Evolutionary conservation across 768 basidiomycete species (phyloP).

Genomic region (Solioccasus polychromus): DNA sequence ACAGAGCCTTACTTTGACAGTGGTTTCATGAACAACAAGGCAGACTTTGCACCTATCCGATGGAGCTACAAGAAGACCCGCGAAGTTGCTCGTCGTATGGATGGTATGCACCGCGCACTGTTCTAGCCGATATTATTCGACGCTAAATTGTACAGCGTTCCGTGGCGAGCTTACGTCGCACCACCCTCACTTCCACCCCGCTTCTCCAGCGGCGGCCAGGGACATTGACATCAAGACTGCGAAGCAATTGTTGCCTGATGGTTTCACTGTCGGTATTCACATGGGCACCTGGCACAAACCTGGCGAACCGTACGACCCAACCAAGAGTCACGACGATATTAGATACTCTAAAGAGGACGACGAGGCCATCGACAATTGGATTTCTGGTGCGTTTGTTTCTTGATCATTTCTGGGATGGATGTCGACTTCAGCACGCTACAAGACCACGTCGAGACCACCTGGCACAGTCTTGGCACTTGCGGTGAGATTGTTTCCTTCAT

Average conservation of each 20-base stretch:
- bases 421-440: neutral
- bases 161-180: slow-evolving; percentile 71
- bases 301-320: slow-evolving; percentile 48
- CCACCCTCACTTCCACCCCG: slow-evolving; percentile 73
- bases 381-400: slow-evolving; percentile 33
- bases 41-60: slow-evolving; percentile 71
- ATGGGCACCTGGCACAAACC: slow-evolving; percentile 70
- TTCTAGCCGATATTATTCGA: too few species aligned
- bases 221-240: slow-evolving; percentile 72
- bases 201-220: slow-evolving; percentile 52
- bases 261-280: slow-evolving; percentile 66
- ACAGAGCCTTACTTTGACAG: slow-evolving; percentile 62
- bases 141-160: slow-evolving; percentile 42
- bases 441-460: slow-evolving; percentile 73
- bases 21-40: slow-evolving; percentile 80
- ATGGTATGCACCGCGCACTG: slow-evolving; percentile 49
- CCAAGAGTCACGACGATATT: slow-evolving; percentile 62
- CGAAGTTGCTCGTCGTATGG: slow-evolving; percentile 70
- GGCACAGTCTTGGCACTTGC: slow-evolving; percentile 62
- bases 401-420: neutral
- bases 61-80: slow-evolving; percentile 80
- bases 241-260: slow-evolving; percentile 56
- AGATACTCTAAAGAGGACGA: slow-evolving; percentile 67
- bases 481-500: slow-evolving; percentile 15
- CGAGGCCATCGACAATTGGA: slow-evolving; percentile 70